Percentiles rank a stretch among this genome's conserved stretches.
These are phyloP conservation scores for Pichia sp. DNA, from an alignment of 1,139 yeast genomes.

Conservation along the genomic window DNA sequence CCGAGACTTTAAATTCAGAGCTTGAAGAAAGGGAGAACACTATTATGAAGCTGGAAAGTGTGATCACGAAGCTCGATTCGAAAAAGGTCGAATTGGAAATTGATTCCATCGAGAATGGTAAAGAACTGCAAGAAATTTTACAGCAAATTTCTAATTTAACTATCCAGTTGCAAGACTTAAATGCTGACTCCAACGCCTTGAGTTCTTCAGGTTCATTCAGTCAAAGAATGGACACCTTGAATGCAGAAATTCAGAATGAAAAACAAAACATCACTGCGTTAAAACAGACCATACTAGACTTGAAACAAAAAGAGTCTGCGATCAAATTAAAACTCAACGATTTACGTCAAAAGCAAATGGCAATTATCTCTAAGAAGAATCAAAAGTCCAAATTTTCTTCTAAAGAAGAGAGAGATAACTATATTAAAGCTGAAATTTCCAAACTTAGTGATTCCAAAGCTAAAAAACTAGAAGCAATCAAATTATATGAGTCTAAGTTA, in stretches of 20 bases:
- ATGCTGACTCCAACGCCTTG: conserved; percentile 10
- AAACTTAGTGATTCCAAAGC: conserved; percentile 28
- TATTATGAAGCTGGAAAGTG: conserved; percentile 40
- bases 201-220: conserved; percentile 1
- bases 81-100: conserved; percentile 37
- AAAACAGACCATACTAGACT: conserved; percentile 31
- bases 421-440: conserved; percentile 51
- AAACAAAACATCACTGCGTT: conserved; percentile 33
- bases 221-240: conserved; percentile 1
- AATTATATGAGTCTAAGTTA: conserved; percentile 20
- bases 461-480: conserved; percentile 8
- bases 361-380: conserved; percentile 66
- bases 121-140: conserved; percentile 38
- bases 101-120: conserved; percentile 43
- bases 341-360: conserved; percentile 48
- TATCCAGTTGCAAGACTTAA: conserved; percentile 21
- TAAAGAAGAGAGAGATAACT: conserved; percentile 53
- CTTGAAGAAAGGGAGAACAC: conserved; percentile 40
- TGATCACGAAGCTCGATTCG: conserved; percentile 35
- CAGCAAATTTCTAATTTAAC: conserved; percentile 24
- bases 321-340: conserved; percentile 34
- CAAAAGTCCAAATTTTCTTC: conserved; percentile 53
- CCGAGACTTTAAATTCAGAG: conserved; percentile 35
- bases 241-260: conserved; percentile 20
- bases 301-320: conserved; percentile 36